Conservation (phyloP, 148 eudicot genomes). For the Persicaria tinctoria region DNA sequence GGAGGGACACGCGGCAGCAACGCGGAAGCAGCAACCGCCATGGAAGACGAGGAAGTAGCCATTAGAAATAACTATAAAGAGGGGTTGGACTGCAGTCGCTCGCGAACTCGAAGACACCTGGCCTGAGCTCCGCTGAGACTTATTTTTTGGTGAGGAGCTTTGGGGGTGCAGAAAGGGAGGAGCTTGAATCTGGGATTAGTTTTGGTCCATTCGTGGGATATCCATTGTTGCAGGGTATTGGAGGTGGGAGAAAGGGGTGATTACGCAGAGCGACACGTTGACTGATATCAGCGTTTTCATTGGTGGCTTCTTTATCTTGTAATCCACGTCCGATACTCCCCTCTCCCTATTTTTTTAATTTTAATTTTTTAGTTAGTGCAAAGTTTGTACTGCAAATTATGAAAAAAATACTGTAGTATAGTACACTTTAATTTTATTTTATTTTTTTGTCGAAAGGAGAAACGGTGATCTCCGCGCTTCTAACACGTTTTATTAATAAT, state of each 20-base stretch:
- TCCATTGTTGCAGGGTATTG: slow-evolving; percentile 12
- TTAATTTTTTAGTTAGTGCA: background rate
- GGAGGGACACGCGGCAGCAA: slow-evolving; percentile 47
- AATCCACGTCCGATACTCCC: slow-evolving; percentile 7
- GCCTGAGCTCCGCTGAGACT: background rate
- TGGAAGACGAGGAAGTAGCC: slow-evolving; percentile 47
- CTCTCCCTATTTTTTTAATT: background rate
- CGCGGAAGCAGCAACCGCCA: slow-evolving; percentile 77
- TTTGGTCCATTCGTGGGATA: slow-evolving; percentile 28
- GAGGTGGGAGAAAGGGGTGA: slow-evolving; percentile 4
- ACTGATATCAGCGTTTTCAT: background rate
- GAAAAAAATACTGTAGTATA: background rate
- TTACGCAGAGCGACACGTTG: slow-evolving; percentile 10
- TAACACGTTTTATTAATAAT: too few relatives aligned
- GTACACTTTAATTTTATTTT: too few relatives aligned
- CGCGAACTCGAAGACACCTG: background rate
- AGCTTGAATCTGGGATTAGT: slow-evolving; percentile 15
- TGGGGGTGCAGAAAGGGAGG: background rate
- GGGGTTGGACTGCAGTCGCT: background rate
- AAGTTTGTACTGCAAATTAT: background rate
- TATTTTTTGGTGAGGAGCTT: background rate
- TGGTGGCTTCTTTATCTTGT: background rate
- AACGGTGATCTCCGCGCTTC: too few relatives aligned
- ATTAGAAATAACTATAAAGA: slow-evolving; percentile 26
- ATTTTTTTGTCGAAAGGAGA: too few relatives aligned